Evolutionary conservation across 371 early-diverging fungal genomes (phyloP).

Genomic region (Rhizopus delemar): DNA sequence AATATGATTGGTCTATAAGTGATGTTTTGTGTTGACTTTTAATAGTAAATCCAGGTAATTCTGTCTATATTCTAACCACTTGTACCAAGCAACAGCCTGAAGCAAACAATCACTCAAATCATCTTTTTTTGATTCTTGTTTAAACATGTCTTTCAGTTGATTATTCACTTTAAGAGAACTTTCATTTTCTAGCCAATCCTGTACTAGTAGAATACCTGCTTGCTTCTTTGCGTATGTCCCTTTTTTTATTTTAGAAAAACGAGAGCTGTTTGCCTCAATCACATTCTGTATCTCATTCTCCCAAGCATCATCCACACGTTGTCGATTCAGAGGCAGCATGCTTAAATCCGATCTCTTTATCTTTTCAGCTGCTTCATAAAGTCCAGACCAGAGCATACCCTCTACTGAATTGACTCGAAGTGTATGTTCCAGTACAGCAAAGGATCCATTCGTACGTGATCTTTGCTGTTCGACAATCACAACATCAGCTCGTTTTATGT

Average conservation of each 20-base stretch:
- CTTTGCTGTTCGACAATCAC: conserved; percentile 57
- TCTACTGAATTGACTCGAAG: conserved; percentile 58
- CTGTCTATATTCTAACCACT: conserved; percentile 51
- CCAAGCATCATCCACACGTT: conserved; percentile 30
- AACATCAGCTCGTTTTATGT: conserved; percentile 12
- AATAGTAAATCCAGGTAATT: not conserved
- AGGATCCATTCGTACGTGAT: conserved; percentile 39
- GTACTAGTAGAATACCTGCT: conserved; percentile 36
- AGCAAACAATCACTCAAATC: conserved; percentile 74
- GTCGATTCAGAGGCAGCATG: conserved; percentile 24
- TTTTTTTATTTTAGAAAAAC: not conserved
- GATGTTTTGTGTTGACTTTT: not conserved
- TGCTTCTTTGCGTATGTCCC: conserved; percentile 30
- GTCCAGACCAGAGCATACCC: conserved; percentile 49
- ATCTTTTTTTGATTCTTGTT: conserved; percentile 63
- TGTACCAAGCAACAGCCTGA: conserved; percentile 69
- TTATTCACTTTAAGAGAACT: conserved; percentile 23
- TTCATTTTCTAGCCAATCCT: conserved; percentile 35
- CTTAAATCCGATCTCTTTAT: not conserved
- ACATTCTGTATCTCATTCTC: conserved; percentile 13
- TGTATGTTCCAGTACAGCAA: conserved; percentile 44
- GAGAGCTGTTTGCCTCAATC: not conserved
- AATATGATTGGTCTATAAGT: not conserved
- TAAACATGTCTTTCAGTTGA: conserved; percentile 40
- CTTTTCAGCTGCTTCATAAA: conserved; percentile 22